These are phyloP conservation scores for Pholiota microspora DNA, from an alignment of 768 basidiomycete species.

Conservation along the genomic window DNA sequence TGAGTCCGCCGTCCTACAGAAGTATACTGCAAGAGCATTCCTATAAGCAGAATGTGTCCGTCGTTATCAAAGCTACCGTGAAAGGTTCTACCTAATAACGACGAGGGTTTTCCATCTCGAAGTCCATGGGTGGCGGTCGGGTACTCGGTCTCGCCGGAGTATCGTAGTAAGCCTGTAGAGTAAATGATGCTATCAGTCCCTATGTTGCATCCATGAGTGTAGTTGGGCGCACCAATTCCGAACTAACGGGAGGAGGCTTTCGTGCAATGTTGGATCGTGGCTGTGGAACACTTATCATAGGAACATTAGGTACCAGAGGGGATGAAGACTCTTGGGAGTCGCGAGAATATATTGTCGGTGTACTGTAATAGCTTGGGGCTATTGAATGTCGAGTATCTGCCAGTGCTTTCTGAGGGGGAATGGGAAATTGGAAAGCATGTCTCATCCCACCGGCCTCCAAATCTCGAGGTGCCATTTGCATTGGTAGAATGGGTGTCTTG, in stretches of 20 bases:
- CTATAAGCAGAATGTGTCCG: too few relatives aligned
- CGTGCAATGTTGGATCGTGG: slow-evolving; percentile 13
- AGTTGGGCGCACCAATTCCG: slow-evolving; percentile 18
- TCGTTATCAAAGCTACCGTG: background rate
- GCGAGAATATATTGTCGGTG: slow-evolving; percentile 22
- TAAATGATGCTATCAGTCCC: background rate
- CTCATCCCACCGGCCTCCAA: slow-evolving; percentile 23
- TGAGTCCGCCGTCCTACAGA: background rate
- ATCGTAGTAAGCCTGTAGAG: slow-evolving; percentile 1
- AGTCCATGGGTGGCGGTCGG: slow-evolving; percentile 29
- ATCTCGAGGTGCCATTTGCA: slow-evolving; percentile 1
- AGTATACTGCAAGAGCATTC: too few relatives aligned
- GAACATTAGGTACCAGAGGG: slow-evolving; percentile 25
- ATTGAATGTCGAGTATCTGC: slow-evolving; percentile 28
- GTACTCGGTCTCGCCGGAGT: slow-evolving; percentile 28
- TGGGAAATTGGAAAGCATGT: slow-evolving; percentile 26
- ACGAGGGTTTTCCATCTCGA: slow-evolving; percentile 14
- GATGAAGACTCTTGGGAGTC: slow-evolving; percentile 23
- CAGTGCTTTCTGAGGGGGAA: slow-evolving; percentile 13
- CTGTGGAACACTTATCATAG: slow-evolving; percentile 15
- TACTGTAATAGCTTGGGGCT: slow-evolving; percentile 39
- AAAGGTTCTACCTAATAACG: background rate
- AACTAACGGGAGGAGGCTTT: slow-evolving; percentile 18
- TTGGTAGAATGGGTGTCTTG: slow-evolving; percentile 14
- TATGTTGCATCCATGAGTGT: background rate